Percentiles rank a stretch among this genome's conserved stretches.
Conservation (phyloP, 306 rosid species). For the Comarum palustre region DNA sequence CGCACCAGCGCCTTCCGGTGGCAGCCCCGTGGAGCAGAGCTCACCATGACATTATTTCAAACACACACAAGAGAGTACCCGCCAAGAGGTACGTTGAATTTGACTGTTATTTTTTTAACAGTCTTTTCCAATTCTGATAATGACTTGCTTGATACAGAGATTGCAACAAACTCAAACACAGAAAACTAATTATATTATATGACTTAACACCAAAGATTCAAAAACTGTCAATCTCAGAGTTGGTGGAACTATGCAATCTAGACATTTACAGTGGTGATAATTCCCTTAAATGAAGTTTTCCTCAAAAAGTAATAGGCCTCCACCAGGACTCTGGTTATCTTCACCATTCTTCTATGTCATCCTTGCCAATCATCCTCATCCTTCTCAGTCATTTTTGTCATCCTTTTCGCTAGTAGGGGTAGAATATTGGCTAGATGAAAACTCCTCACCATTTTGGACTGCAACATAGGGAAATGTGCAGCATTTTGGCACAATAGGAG, state of each 20-base stretch:
- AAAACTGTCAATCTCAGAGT: not conserved
- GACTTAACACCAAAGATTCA: not conserved
- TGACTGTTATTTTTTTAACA: not conserved
- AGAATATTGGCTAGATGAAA: slow-evolving; percentile 83
- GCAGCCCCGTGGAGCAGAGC: not conserved
- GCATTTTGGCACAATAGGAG: not conserved
- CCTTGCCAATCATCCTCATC: slow-evolving; percentile 1
- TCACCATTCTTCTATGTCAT: slow-evolving; percentile 3
- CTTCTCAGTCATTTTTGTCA: not conserved
- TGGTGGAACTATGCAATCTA: not conserved
- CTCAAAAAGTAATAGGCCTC: slow-evolving; percentile 14
- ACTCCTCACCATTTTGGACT: slow-evolving; percentile 91
- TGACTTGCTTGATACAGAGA: not conserved
- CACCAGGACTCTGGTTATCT: slow-evolving; percentile 54
- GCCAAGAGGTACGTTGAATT: not conserved
- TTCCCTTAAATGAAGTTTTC: not conserved
- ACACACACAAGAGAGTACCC: not conserved
- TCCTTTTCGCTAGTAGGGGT: slow-evolving; percentile 55
- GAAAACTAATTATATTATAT: not conserved
- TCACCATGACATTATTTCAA: not conserved
- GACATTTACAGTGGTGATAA: not conserved
- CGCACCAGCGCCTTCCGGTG: not conserved
- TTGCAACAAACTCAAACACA: not conserved
- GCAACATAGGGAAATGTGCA: slow-evolving; percentile 20
- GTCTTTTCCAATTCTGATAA: not conserved